phyloP scores from a whole-genome alignment of 1,139 yeast genomes.

The Schwanniomyces etchellsii region DNA sequence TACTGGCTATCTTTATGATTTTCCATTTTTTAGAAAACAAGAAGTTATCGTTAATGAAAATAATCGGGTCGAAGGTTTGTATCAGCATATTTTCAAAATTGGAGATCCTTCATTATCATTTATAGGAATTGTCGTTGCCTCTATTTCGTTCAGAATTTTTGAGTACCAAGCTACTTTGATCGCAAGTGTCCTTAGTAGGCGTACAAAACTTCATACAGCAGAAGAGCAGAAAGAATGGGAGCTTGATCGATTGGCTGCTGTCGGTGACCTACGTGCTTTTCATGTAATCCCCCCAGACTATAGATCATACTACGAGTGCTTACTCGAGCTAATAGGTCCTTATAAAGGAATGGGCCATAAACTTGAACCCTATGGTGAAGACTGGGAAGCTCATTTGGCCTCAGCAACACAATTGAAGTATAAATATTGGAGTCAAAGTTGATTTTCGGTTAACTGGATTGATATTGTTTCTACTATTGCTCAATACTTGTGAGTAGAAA shows the following conservation, averaged over 20 bases:
- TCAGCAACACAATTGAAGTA: no score
- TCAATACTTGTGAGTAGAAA: no score
- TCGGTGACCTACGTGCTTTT: slow-evolving; percentile 19
- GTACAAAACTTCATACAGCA: slow-evolving; percentile 21
- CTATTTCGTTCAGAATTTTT: slow-evolving; percentile 18
- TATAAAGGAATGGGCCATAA: slow-evolving; percentile 18
- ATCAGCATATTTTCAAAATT: slow-evolving; percentile 30
- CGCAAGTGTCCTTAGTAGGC: slow-evolving; percentile 26
- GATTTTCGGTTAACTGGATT: no score
- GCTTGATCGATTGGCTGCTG: slow-evolving; percentile 14
- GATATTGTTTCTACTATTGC: no score
- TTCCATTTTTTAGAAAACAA: slow-evolving; percentile 27
- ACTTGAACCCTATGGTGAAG: slow-evolving; percentile 17
- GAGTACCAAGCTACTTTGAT: slow-evolving; percentile 37
- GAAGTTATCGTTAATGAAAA: slow-evolving; percentile 11
- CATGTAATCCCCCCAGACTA: slow-evolving; percentile 22
- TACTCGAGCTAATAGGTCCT: slow-evolving; percentile 16
- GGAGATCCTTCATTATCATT: slow-evolving; percentile 32
- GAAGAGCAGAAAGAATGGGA: slow-evolving; percentile 28
- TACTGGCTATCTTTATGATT: slow-evolving; percentile 39
- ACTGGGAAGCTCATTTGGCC: slow-evolving; percentile 16
- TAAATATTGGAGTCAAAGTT: no score
- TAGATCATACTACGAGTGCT: slow-evolving; percentile 16
- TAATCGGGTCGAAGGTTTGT: slow-evolving; percentile 21
- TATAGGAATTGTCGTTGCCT: slow-evolving; percentile 26